Base-by-base conservation (phyloP, 2,329 filamentous ascomycete genomes). In the Trichophyton benhamiae region DNA sequence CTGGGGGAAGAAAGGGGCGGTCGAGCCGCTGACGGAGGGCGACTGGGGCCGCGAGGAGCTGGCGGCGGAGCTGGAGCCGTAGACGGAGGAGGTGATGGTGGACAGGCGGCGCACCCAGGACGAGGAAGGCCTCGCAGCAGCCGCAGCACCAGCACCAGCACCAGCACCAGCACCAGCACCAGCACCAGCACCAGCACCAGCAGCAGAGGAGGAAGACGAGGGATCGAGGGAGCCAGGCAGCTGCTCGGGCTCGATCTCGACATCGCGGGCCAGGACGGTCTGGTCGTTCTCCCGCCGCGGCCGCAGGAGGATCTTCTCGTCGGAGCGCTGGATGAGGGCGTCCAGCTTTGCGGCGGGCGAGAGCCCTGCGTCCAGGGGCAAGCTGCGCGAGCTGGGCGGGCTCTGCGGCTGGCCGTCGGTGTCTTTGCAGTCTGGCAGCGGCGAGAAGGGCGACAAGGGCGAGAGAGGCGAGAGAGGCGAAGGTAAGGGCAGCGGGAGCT, bases 21-120 rank as follows among this genome's bases (percentile, higher is more conserved):
- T 78, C 25, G 81, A 82, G 60, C 77, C 78, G 72, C 80, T 80
- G 60, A 82, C 71, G 4, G 80, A 79, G 15, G 81, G 77, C 5
- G 82, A 82, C 42, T 75, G 71, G 2, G 80, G 80, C 41, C 76
- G 77, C 58, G 80, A 78, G 60, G 80, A 78, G 60, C 74, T 78
- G 44, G 78, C 75, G 41, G 75, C 69, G 59, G 75, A 74, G 65
- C 76, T 82, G 33, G 33, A 11, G 27, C 77, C 78, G 46, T 72
- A 73, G 59, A 74, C 71, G 55, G 77, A 78, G 58, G 76, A 77
- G 17, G 79, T 80, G 57, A 78, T 75, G 57, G 72, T 75, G 9
- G 82, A 84, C 62, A 83, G 72, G 48, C 82, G 80, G 66, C 80
- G 80, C 61, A 83, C 71, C 81, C 82, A 84, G 59, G 80, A 79